These are phyloP conservation scores for Fraxinus excelsior DNA, from an alignment of 257 asterid genomes.

Conservation along the genomic window DNA sequence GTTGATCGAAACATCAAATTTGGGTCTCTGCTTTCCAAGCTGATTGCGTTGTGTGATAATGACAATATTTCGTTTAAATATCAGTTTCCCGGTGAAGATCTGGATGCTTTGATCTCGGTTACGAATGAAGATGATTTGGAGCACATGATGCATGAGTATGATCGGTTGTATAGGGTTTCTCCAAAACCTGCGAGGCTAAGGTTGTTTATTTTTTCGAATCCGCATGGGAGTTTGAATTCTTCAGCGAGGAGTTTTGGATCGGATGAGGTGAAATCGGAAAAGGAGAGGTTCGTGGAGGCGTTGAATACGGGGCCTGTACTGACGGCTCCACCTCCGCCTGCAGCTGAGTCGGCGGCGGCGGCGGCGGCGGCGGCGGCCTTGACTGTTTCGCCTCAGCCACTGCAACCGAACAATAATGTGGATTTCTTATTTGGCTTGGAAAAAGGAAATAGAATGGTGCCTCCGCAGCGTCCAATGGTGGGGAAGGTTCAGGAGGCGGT, in stretches of 20 bases:
- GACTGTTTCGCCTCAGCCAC: conserved; percentile 26
- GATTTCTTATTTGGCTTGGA: conserved; percentile 81
- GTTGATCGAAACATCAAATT: conserved; percentile 79
- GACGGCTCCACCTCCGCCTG: conserved; percentile 42
- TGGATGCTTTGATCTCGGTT: conserved; percentile 90
- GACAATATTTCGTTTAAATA: conserved; percentile 74
- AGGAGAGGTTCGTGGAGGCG: conserved; percentile 93
- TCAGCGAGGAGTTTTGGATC: conserved; percentile 70
- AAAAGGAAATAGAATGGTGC: conserved; percentile 28
- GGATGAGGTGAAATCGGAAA: conserved; percentile 75
- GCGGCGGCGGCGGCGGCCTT: not conserved
- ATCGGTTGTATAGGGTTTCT: conserved; percentile 63
- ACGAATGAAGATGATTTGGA: conserved; percentile 92
- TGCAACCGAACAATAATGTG: conserved; percentile 39
- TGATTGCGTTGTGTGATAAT: conserved; percentile 56
- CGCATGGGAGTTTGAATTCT: conserved; percentile 41
- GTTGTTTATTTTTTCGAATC: conserved; percentile 63
- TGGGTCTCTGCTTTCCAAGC: conserved; percentile 49
- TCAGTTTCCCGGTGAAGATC: conserved; percentile 95
- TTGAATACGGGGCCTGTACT: conserved; percentile 74
- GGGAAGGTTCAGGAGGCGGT: conserved; percentile 39
- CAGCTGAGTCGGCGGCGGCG: conserved; percentile 14
- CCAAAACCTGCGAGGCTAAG: conserved; percentile 81
- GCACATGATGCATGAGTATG: conserved; percentile 94
- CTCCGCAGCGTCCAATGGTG: conserved; percentile 20